These are phyloP conservation scores for Lichtheimia hyalospora DNA, from an alignment of 371 early-diverging fungal species.

Conservation along the genomic window DNA sequence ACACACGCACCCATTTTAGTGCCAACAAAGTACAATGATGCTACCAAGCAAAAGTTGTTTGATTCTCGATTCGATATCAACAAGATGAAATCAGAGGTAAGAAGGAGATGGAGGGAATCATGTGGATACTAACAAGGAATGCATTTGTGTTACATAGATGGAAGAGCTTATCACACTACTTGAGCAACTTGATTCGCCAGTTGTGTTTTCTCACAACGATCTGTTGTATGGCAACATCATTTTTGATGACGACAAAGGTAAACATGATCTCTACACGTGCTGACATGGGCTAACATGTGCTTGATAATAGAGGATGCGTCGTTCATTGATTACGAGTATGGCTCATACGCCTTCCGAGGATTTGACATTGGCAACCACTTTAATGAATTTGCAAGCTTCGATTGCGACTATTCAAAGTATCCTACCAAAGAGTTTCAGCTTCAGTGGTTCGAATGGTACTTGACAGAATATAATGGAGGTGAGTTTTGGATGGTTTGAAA, in stretches of 20 bases:
- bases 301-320: slow-evolving; percentile 36
- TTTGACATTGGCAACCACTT: slow-evolving; percentile 97
- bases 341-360: slow-evolving; percentile 77
- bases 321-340: slow-evolving; percentile 97
- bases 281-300: slow-evolving; percentile 16
- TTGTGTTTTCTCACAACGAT: slow-evolving; percentile 93
- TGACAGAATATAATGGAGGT: slow-evolving; percentile 44
- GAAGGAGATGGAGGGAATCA: not conserved
- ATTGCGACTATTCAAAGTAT: slow-evolving; percentile 88
- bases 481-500: not conserved
- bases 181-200: slow-evolving; percentile 66
- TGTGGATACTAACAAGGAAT: no score
- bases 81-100: slow-evolving; percentile 51
- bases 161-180: slow-evolving; percentile 55
- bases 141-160: slow-evolving; percentile 29
- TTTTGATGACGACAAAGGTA: slow-evolving; percentile 64
- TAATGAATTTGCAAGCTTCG: slow-evolving; percentile 92
- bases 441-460: slow-evolving; percentile 71
- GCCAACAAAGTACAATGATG: slow-evolving; percentile 63
- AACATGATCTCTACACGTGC: not conserved
- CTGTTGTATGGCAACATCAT: slow-evolving; percentile 88
- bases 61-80: slow-evolving; percentile 56
- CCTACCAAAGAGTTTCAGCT: slow-evolving; percentile 72
- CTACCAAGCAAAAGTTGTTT: slow-evolving; percentile 63
- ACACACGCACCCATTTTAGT: slow-evolving; percentile 36